A percentile compares a stretch with the other conserved stretches of the same genome.
Evolutionary conservation across 306 rosid species (phyloP).

Genomic region (Castanospermum australe): DNA sequence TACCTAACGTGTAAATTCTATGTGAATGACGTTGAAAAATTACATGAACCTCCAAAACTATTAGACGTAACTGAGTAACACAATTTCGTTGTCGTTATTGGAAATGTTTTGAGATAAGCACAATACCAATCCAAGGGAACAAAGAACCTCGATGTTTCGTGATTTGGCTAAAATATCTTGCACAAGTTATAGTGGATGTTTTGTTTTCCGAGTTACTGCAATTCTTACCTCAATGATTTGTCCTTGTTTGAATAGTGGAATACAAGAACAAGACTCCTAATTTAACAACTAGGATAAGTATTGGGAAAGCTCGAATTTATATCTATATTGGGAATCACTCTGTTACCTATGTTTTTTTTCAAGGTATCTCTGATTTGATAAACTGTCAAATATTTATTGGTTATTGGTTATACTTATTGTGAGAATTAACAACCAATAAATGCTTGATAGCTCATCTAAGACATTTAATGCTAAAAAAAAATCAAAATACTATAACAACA

Average conservation of each 20-base stretch:
- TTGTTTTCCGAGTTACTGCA: not conserved
- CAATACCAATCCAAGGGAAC: not conserved
- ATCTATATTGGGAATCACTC: too few relatives aligned
- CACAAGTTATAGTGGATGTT: not conserved
- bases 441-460: too few relatives aligned
- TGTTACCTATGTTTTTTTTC: too few relatives aligned
- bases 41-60: not conserved
- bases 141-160: conserved; percentile 14
- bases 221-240: not conserved
- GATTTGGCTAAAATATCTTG: conserved; percentile 1
- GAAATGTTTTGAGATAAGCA: not conserved
- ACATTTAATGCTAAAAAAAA: too few relatives aligned
- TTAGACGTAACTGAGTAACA: not conserved
- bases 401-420: too few relatives aligned
- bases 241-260: not conserved
- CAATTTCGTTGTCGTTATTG: not conserved
- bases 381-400: too few relatives aligned
- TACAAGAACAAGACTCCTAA: not conserved
- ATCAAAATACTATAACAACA: too few relatives aligned
- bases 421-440: too few relatives aligned
- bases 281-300: not conserved
- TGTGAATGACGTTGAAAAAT: not conserved
- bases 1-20: conserved; percentile 21
- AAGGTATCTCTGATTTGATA: too few relatives aligned
- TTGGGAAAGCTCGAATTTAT: not conserved